Conservation (phyloP, 148 eudicot species). For the Chenopodium suecicum region DNA sequence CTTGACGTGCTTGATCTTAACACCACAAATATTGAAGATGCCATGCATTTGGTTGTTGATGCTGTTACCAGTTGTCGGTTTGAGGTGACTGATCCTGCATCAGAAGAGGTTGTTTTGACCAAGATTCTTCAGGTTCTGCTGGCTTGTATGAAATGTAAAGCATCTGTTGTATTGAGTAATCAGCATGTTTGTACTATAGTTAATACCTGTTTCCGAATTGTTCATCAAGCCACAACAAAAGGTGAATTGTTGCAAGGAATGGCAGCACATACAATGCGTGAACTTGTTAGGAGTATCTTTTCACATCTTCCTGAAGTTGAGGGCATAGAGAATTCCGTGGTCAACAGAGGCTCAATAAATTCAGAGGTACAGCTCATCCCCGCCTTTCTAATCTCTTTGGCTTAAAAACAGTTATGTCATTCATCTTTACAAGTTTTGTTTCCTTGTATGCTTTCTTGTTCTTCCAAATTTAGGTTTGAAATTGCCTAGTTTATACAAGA, state of each 20-base stretch:
- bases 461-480: neutral
- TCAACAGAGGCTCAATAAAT: conserved; percentile 35
- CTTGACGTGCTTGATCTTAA: conserved; percentile 70
- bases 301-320: conserved; percentile 59
- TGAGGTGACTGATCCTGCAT: conserved; percentile 94
- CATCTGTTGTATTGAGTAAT: conserved; percentile 71
- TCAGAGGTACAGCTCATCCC: conserved; percentile 45
- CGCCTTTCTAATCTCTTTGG: neutral
- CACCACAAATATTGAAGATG: conserved; percentile 68
- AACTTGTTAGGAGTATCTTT: conserved; percentile 78
- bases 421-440: neutral
- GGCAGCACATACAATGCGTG: conserved; percentile 92
- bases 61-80: conserved; percentile 88
- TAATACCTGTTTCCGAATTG: conserved; percentile 83
- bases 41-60: conserved; percentile 86
- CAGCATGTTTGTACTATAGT: conserved; percentile 94
- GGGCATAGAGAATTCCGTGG: conserved; percentile 30
- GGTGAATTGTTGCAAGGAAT: conserved; percentile 87
- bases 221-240: conserved; percentile 88
- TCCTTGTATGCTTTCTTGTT: neutral
- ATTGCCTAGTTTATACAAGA: neutral
- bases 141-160: conserved; percentile 90
- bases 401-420: neutral
- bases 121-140: conserved; percentile 93
- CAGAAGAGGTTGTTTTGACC: conserved; percentile 89